Percentiles rank a stretch among this genome's conserved stretches.
phyloP scores from a whole-genome alignment of 768 basidiomycete genomes.

The Phlebiopsis gigantea region DNA sequence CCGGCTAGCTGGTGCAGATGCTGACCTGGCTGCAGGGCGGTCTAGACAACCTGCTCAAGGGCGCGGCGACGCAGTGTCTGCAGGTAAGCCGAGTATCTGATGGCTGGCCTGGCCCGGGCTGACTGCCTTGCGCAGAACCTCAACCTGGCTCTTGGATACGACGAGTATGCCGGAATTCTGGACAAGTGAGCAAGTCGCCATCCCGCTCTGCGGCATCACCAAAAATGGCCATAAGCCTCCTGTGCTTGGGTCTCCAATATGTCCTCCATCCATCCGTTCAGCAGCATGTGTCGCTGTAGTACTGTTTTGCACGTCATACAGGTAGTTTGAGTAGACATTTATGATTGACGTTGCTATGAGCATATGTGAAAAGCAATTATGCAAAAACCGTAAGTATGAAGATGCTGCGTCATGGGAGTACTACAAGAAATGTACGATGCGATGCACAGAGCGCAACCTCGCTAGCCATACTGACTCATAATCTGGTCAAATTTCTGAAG shows the following conservation, averaged over 20 bases:
- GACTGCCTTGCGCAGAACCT: constrained; percentile 53
- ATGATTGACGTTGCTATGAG: background rate
- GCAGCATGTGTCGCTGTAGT: background rate
- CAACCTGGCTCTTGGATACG: constrained; percentile 84
- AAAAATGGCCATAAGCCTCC: background rate
- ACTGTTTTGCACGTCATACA: background rate
- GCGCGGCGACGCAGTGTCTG: constrained; percentile 97
- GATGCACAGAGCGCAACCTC: background rate
- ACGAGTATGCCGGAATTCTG: constrained; percentile 80
- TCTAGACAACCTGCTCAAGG: constrained; percentile 94
- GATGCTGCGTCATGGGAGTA: background rate
- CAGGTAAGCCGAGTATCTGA: constrained; percentile 56
- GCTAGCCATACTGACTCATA: constrained; percentile 3
- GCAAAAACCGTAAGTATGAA: too few species aligned
- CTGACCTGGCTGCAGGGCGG: constrained; percentile 57
- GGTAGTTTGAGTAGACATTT: background rate
- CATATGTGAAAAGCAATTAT: background rate
- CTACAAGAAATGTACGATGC: background rate
- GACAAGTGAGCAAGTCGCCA: constrained; percentile 17
- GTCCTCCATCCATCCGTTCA: background rate
- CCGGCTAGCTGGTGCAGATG: background rate
- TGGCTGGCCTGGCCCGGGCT: background rate
- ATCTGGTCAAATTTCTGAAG: constrained; percentile 6
- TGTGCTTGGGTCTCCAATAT: background rate
- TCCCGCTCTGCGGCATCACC: background rate